Evolutionary conservation across 108 stramenopile species (phyloP).

Genomic region (Discostella pseudostelligera): DNA sequence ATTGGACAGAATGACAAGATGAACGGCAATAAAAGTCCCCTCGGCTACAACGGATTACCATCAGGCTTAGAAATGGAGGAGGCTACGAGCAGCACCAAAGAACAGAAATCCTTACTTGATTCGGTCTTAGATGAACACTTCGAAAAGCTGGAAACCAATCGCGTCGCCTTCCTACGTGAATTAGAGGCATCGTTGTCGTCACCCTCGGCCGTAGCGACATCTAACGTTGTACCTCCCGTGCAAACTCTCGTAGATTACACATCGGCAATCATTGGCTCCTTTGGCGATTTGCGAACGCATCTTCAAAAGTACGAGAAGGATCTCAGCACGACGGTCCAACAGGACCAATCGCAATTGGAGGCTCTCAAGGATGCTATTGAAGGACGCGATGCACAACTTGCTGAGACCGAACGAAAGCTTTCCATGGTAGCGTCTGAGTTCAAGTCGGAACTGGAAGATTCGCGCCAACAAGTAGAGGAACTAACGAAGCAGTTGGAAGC

Average conservation of each 20-base stretch:
- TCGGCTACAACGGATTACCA: conserved; percentile 4
- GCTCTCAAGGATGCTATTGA: conserved; percentile 54
- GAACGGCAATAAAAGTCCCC: not conserved
- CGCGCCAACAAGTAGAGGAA: conserved; percentile 62
- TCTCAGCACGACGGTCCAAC: conserved; percentile 50
- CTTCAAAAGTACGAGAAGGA: conserved; percentile 56
- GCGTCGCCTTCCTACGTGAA: conserved; percentile 40
- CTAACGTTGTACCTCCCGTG: conserved; percentile 41
- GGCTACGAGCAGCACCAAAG: conserved; percentile 4
- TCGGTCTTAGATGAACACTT: conserved; percentile 49
- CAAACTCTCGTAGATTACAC: conserved; percentile 42
- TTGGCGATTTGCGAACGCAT: conserved; percentile 46
- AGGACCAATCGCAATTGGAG: conserved; percentile 59
- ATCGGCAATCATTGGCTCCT: conserved; percentile 39
- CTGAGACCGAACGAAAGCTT: conserved; percentile 46
- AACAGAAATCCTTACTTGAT: conserved; percentile 18
- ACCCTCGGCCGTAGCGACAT: conserved; percentile 32
- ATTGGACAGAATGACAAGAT: conserved; percentile 12
- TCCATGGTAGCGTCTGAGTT: conserved; percentile 49
- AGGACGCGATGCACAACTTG: conserved; percentile 47
- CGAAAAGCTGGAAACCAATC: conserved; percentile 65
- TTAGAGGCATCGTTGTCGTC: conserved; percentile 34
- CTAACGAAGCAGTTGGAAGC: conserved; percentile 71
- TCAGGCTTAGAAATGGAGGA: conserved; percentile 1
- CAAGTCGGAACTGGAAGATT: conserved; percentile 50